Evolutionary conservation across 352 stramenopile species (phyloP).

Genomic region (Globisporangium sylvaticum): DNA sequence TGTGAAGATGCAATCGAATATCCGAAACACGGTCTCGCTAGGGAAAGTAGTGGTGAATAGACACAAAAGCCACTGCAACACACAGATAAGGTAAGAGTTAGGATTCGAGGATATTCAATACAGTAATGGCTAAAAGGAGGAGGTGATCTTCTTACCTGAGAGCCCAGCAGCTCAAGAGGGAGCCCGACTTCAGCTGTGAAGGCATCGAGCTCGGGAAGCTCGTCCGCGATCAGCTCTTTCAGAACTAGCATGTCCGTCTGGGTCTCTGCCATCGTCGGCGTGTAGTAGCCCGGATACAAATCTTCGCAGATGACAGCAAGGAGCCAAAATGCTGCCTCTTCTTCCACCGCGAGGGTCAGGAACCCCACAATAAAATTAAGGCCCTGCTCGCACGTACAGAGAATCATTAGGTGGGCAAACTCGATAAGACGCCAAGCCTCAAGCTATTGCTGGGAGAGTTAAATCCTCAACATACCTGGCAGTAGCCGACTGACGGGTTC

Average conservation of each 20-base stretch:
- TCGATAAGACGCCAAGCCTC: background rate
- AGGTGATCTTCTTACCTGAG: slow-evolving; percentile 31
- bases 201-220: slow-evolving; percentile 70
- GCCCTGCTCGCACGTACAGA: slow-evolving; percentile 24
- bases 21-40: slow-evolving; percentile 80
- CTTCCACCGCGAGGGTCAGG: slow-evolving; percentile 69
- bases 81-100: background rate
- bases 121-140: background rate
- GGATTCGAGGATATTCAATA: too few species aligned
- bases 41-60: slow-evolving; percentile 90
- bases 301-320: slow-evolving; percentile 88
- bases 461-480: slow-evolving; percentile 38
- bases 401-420: background rate
- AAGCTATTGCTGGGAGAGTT: background rate
- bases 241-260: slow-evolving; percentile 89
- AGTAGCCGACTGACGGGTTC: slow-evolving; percentile 82
- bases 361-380: slow-evolving; percentile 90
- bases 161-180: slow-evolving; percentile 84
- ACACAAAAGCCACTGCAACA: slow-evolving; percentile 80
- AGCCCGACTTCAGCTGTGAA: slow-evolving; percentile 73
- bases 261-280: slow-evolving; percentile 84
- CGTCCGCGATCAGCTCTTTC: slow-evolving; percentile 79
- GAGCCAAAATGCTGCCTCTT: slow-evolving; percentile 89
- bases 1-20: slow-evolving; percentile 87
- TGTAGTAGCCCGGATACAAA: slow-evolving; percentile 87